Evolutionary conservation across 768 basidiomycete species (phyloP), one percentile per base, ranked within the genome.

Genomic region (Boletellus emodensis): DNA sequence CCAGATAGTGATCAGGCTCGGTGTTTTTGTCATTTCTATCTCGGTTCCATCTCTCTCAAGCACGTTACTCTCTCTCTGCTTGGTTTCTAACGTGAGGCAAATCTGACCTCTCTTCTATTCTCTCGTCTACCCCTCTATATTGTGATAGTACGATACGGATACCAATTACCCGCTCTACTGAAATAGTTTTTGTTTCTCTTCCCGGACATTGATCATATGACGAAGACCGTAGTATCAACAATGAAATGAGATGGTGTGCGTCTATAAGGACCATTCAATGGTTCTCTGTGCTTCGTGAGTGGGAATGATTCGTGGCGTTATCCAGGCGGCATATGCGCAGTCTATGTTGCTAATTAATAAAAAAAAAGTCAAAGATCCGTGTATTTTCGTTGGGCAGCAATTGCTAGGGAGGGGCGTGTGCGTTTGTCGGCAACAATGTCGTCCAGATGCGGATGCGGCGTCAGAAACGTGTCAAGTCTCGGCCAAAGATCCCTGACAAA

Each of bases 391-490:
- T 20, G 20, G 20, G 20, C 20, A 20, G 3, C 20, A 20, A 20
- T 20, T 20, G 20, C 20, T 20, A 20, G 20, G 20, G 20, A 20
- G 20, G 20, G 20, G 20, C 3, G 20, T 20, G 3, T 20, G 20
- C 20, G 20, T 20, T 1, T 30, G 30, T 30, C 9, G 11, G 30
- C 30, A 4, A 26, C 24, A 26, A 30, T 30, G 30, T 30, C 30
- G 30, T 30, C 30, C 30, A 8, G 30, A 11, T 8, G 30, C 30
- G 30, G 30, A 7, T 30, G 24, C 40, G n/a, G 42, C 10, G 33
- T 44, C 66, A 87, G 62, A 88, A 86, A 13, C 84, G 79, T 18
- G 80, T 84, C 50, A 88, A 64, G 63, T 89, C 86, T 24, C 86
- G 80, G 7, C 85, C 85, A 65, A 87, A 85, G 41, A 87, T 84